A percentile compares a stretch with the other conserved stretches of the same genome.
phyloP scores from a whole-genome alignment of 1,284 basidiomycete species.

The Mycena citricolor region DNA sequence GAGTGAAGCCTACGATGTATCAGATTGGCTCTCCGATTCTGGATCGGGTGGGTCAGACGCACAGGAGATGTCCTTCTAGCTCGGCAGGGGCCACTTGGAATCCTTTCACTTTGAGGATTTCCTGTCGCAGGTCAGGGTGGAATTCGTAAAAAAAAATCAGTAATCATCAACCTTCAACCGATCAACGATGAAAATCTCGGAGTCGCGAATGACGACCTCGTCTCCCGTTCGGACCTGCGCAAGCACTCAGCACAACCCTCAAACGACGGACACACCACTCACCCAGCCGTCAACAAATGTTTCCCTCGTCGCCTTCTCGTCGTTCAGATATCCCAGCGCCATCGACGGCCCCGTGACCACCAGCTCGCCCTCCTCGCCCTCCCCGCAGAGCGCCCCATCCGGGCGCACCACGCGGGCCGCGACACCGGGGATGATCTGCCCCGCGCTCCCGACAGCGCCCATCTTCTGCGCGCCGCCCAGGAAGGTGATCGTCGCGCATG shows the following conservation, averaged over 20 bases:
- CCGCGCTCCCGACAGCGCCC: slow-evolving; percentile 24
- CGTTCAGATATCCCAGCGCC: slow-evolving; percentile 41
- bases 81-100: slow-evolving; percentile 63
- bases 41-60: too few relatives aligned
- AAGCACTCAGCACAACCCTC: not conserved
- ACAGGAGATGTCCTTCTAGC: slow-evolving; percentile 70
- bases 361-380: slow-evolving; percentile 43
- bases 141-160: not conserved
- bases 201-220: slow-evolving; percentile 53
- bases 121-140: slow-evolving; percentile 27
- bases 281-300: slow-evolving; percentile 24
- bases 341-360: slow-evolving; percentile 42
- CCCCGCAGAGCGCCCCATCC: slow-evolving; percentile 40
- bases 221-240: slow-evolving; percentile 53
- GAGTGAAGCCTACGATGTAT: slow-evolving; percentile 35
- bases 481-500: slow-evolving; percentile 4
- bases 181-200: slow-evolving; percentile 60
- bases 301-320: slow-evolving; percentile 22
- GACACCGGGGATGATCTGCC: slow-evolving; percentile 39
- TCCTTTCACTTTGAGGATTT: slow-evolving; percentile 19
- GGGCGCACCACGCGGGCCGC: slow-evolving; percentile 38
- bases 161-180: slow-evolving; percentile 44
- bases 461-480: not conserved
- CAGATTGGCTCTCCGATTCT: too few relatives aligned
- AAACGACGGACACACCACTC: not conserved